Evolutionary conservation across 345 rosid species (phyloP), one percentile per base, ranked within the genome.

Genomic region (Fremontodendron californicum): DNA sequence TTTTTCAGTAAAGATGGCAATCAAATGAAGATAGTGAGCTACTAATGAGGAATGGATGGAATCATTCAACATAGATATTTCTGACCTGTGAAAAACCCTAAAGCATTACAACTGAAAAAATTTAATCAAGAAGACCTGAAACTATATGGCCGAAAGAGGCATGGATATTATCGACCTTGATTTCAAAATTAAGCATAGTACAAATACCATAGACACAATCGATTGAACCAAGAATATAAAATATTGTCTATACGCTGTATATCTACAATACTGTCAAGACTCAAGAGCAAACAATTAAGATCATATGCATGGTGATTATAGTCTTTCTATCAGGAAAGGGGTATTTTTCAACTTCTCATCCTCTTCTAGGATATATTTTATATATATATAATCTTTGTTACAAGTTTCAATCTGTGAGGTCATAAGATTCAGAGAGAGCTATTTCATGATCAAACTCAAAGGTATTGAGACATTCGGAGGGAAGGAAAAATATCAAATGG

Each of bases 331-430:
- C 35, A 25, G 35, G 35, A 27, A 27, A 57, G 16, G 35, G 3
- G 63, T 54, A 57, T 9, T 57, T 55, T 25, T 57, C 31, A 57
- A 8, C 11, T 54, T 21, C 27, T n/a, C 2, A 54, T 57, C 62
- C 62, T 57, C 27, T 49, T 19, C 21, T 5, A 15, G 18, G 5
- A 29, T 60, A 60, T 60, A 60, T 60, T 5, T 29, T 29, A 64
- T 57, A 64, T 35, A 51, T 51, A 12, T 70, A 52, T 37, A 29
- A 46, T 69, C 78, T 46, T 81, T 65, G 71, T 84, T 81, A 65
- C 84, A 83, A 78, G 71, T 84, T 81, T 60, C 84, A 83, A 78
- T 75, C 73, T 63, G 70, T 42, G 67, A 82, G 80, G 48, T 65
- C 75, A 71, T 61, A 60, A 71, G 42, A 57, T 33, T 58, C 64